Evolutionary conservation across 306 rosid species (phyloP), one percentile per base, ranked within the genome.

Genomic region (Hylodesmum podocarpum): DNA sequence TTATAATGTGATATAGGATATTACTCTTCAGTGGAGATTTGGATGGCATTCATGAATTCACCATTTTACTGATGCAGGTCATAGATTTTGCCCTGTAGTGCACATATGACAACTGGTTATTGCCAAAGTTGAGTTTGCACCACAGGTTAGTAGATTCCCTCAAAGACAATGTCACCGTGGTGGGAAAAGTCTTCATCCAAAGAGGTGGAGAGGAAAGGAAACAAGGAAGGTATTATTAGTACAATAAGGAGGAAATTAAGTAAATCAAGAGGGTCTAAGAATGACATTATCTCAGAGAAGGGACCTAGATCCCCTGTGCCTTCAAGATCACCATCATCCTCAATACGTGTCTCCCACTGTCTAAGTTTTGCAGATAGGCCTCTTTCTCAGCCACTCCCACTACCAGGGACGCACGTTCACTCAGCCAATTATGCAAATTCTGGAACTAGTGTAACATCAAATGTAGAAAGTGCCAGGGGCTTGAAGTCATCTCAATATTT

Each of bases 151-250:
- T 59, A 19, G 12, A 37, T 74, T 75, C 44, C 53, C 16, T 22
- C 33, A 15, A 63, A 77, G 80, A 63, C 27, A 91, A 91, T 91
- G 97, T 93, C 82, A 54, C 72, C 87, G 37, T 91, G 97, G 95
- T 91, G 97, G 95, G 91, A 86, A 64, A 91, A 82, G 74, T 88
- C 88, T 24, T 84, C 94, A 3, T 88, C 94, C 84, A 91, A 86
- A 76, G 93, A 88, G 50, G 82, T 22, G 25, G 89, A 89, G 88
- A 85, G 80, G 87, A 91, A 91, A 77, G 44, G 80, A 19, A 72
- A 84, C 21, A 88, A 77, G 89, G 91, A 82, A 85, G 85, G 91
- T 81, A 78, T 91, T 64, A 80, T 89, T 31, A 90, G 85, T 55
- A 44, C 90, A 28, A 73, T 85, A 53, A 91, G 88, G 68, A 82